Percentiles rank a stretch among this genome's conserved stretches.
These are phyloP conservation scores for Neodidymelliopsis sp. DNA, from an alignment of 2,329 filamentous ascomycete genomes.

Conservation along the genomic window DNA sequence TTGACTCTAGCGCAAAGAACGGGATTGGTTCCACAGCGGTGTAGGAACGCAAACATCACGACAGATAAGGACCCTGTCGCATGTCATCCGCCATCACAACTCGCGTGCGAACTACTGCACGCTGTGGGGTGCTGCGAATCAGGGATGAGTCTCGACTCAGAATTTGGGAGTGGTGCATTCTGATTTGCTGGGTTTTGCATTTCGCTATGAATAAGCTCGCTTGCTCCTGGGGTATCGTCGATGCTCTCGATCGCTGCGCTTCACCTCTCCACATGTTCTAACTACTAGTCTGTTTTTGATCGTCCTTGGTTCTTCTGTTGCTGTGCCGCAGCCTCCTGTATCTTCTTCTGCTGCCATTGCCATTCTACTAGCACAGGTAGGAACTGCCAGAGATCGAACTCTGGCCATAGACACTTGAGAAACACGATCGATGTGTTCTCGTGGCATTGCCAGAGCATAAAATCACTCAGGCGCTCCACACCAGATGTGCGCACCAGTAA, in stretches of 20 bases:
- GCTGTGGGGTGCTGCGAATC: not conserved
- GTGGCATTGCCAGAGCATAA: slow-evolving; percentile 99
- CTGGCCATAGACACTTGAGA: slow-evolving; percentile 90
- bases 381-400: slow-evolving; percentile 94
- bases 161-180: slow-evolving; percentile 9
- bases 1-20: slow-evolving; percentile 1
- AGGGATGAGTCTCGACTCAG: not conserved
- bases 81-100: slow-evolving; percentile 7
- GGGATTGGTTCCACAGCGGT: slow-evolving; percentile 12
- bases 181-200: slow-evolving; percentile 22
- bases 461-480: slow-evolving; percentile 91
- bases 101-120: slow-evolving; percentile 7
- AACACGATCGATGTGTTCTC: slow-evolving; percentile 93
- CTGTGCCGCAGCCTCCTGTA: slow-evolving; percentile 46
- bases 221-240: slow-evolving; percentile 36
- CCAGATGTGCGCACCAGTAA: slow-evolving; percentile 91
- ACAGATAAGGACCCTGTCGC: slow-evolving; percentile 16
- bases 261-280: slow-evolving; percentile 6
- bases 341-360: slow-evolving; percentile 67
- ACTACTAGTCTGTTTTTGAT: slow-evolving; percentile 34
- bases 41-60: slow-evolving; percentile 9
- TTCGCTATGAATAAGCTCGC: slow-evolving; percentile 30
- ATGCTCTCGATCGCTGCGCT: slow-evolving; percentile 20
- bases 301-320: slow-evolving; percentile 43
- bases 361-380: slow-evolving; percentile 92